phyloP scores from a whole-genome alignment of 176 grass and related monocot species.

The Ananas comosus region DNA sequence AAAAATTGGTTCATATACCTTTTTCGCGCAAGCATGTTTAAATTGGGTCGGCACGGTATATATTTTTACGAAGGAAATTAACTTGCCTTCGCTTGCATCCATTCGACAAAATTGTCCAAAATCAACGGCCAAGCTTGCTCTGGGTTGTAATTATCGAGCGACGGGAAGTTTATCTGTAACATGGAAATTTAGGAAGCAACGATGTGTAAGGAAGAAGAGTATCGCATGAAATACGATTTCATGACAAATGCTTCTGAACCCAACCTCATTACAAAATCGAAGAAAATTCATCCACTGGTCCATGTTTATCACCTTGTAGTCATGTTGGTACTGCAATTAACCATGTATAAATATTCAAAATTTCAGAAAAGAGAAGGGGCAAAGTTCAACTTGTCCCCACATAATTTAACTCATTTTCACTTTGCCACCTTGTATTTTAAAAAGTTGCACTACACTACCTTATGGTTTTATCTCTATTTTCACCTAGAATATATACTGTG shows the following conservation, averaged over 20 bases:
- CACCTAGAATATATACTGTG: too few relatives aligned
- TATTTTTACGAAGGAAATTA: constrained; percentile 14
- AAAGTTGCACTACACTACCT: too few relatives aligned
- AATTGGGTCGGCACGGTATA: not conserved
- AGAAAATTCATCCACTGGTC: constrained; percentile 97
- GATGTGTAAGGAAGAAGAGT: not conserved
- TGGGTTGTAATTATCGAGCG: constrained; percentile 84
- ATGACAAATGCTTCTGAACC: constrained; percentile 13
- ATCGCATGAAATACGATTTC: constrained; percentile 8
- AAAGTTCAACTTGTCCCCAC: too few relatives aligned
- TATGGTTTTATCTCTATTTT: too few relatives aligned
- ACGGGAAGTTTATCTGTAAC: constrained; percentile 91
- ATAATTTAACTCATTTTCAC: too few relatives aligned
- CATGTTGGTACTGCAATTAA: constrained; percentile 61
- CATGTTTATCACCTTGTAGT: constrained; percentile 99
- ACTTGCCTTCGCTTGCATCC: constrained; percentile 63
- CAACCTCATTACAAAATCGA: constrained; percentile 92
- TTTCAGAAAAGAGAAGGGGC: not conserved
- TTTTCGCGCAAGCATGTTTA: constrained; percentile 6
- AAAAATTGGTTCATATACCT: constrained; percentile 24
- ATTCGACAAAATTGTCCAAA: constrained; percentile 99
- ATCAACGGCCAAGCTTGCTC: constrained; percentile 94
- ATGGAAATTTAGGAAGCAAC: constrained; percentile 10
- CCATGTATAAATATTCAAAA: constrained; percentile 13
- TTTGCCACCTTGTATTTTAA: too few relatives aligned